Evolutionary conservation across 306 rosid genomes (phyloP).

Genomic region (Purshia tridentata): DNA sequence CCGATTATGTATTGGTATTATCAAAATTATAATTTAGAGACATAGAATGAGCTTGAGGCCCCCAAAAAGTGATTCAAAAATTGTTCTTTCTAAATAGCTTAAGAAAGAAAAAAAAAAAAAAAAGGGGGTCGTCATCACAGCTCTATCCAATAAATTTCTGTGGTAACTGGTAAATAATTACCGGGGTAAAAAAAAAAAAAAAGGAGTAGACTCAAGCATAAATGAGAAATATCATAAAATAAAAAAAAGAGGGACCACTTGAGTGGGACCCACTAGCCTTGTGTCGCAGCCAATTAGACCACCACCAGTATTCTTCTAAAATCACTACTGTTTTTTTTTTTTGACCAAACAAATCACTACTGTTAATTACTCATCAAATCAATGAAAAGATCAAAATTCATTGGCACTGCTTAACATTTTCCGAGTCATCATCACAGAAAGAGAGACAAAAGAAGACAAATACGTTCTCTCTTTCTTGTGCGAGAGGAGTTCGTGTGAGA

Average conservation of each 20-base stretch:
- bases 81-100: too few relatives aligned
- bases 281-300: slow-evolving; percentile 9
- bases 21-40: too few relatives aligned
- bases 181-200: too few relatives aligned
- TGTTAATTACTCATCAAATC: slow-evolving; percentile 1
- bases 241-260: background rate
- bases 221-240: background rate
- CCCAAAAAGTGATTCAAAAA: too few relatives aligned
- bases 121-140: too few relatives aligned
- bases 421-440: background rate
- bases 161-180: too few relatives aligned
- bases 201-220: background rate
- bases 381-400: slow-evolving; percentile 3
- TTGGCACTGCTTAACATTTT: background rate
- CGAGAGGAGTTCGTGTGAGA: background rate
- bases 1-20: too few relatives aligned
- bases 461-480: background rate
- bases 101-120: too few relatives aligned
- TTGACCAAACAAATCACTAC: slow-evolving; percentile 17
- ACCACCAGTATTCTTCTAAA: background rate
- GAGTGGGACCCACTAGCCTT: background rate
- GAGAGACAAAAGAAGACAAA: background rate
- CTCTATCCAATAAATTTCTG: too few relatives aligned
- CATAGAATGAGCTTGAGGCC: too few relatives aligned
- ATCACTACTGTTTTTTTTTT: slow-evolving; percentile 25